Base-by-base conservation (phyloP, 495 filamentous ascomycete species). In the Bryoglossum gracile region DNA sequence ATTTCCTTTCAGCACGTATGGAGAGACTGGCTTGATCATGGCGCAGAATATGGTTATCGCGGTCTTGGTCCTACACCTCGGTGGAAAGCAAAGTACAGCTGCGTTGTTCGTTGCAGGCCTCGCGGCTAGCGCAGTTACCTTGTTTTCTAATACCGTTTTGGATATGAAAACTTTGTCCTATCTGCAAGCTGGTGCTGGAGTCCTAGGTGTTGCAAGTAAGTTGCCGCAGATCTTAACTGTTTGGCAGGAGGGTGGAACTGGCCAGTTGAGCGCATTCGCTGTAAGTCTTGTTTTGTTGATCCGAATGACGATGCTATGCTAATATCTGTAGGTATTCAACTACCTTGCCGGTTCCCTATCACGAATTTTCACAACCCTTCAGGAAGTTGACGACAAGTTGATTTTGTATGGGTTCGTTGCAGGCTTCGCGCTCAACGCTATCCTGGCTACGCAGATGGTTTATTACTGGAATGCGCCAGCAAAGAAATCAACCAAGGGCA, bases 1-100 rank as follows among this genome's bases (percentile, higher is more conserved):
- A 4, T 95, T 94, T 61, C 91, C 94, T 13, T 92, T 97, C 67
- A 91, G 84, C 73, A 97, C 92, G 14, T 98, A 84, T 59, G 92
- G 92, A 61, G 92, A 98, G 75, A 87, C 87, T 33, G 88, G 86
- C 28, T 71, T 97, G 57, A 94, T 98, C 51, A 76, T 89, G 11
- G 80, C 82, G 35, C 92, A 98, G 70, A 94, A 98, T 73, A 76
- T 95, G 21, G 80, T 87, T 40, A 91, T 98, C 59, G 77, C 83
- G 6, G 77, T 85, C 28, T 63, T 96, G 56, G 87, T 98, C 43
- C 65, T 98, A 68, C 80, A 81, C 51, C 95, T 85, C 62, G 75
- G 77, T 43, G 86, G 83, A 10, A 74, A 76, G 54, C 64, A 59
- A 0, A 62, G 58, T 36, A 63, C 77, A 8, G 83, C 86, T 0